Percentiles rank a stretch among this genome's conserved stretches.
These are phyloP conservation scores for Lactarius indigo DNA, from an alignment of 768 basidiomycete species.

Conservation along the genomic window DNA sequence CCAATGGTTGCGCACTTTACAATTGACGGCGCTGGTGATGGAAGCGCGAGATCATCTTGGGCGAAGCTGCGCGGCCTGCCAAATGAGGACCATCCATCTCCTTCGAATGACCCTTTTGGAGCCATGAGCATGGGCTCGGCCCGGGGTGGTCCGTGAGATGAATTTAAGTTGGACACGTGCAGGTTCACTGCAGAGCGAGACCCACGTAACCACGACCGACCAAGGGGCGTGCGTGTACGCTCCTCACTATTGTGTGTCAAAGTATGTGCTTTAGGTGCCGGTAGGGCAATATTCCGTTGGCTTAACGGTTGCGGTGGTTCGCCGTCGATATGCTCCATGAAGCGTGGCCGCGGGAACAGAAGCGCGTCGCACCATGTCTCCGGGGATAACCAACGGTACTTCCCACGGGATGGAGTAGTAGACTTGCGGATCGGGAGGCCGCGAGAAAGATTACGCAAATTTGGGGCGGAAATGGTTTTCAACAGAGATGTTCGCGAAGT, in stretches of 20 bases:
- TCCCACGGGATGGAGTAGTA: constrained; percentile 37
- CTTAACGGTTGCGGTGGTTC: constrained; percentile 21
- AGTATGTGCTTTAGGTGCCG: constrained; percentile 4
- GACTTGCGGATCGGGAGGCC: constrained; percentile 24
- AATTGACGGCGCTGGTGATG: constrained; percentile 58
- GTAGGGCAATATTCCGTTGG: not conserved
- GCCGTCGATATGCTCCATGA: constrained; percentile 46
- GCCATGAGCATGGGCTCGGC: constrained; percentile 19
- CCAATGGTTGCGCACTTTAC: constrained; percentile 34
- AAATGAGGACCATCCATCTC: not conserved
- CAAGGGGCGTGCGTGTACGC: not conserved
- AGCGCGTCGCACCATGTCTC: constrained; percentile 83
- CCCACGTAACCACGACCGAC: constrained; percentile 1
- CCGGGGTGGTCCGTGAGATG: constrained; percentile 18
- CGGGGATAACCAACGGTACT: constrained; percentile 65
- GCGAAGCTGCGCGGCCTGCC: constrained; percentile 57
- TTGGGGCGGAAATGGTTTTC: constrained; percentile 62
- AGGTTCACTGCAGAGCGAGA: constrained; percentile 13
- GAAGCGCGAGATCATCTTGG: constrained; percentile 54
- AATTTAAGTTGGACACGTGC: not conserved
- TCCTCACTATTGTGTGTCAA: not conserved
- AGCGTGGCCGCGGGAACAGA: constrained; percentile 70
- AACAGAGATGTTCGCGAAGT: constrained; percentile 39
- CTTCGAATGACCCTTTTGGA: not conserved
- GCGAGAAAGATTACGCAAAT: constrained; percentile 40